phyloP scores from a whole-genome alignment of 768 basidiomycete species.

The Serendipita sp. region DNA sequence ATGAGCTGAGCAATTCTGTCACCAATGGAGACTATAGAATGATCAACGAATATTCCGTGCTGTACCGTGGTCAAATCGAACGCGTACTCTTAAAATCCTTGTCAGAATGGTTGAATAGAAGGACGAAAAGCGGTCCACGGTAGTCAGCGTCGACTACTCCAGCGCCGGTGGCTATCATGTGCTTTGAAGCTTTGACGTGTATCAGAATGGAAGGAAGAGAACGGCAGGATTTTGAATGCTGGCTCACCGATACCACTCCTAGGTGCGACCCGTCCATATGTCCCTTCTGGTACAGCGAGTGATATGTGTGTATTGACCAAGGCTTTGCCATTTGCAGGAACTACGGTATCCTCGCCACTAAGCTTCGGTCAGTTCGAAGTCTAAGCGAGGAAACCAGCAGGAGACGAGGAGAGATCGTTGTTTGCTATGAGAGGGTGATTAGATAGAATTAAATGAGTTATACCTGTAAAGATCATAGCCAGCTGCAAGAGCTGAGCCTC shows the following conservation, averaged over 20 bases:
- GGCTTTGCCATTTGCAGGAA: constrained; percentile 86
- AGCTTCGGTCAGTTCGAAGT: constrained; percentile 3
- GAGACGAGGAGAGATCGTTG: neutral
- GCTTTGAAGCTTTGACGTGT: constrained; percentile 64
- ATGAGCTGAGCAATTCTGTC: constrained; percentile 96
- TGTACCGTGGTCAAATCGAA: neutral
- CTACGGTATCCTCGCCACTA: constrained; percentile 69
- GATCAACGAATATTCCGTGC: neutral
- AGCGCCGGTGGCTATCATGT: constrained; percentile 95
- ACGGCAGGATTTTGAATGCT: neutral
- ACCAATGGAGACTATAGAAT: constrained; percentile 60
- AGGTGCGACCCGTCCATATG: constrained; percentile 94
- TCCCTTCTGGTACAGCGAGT: constrained; percentile 82
- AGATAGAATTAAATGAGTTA: constrained; percentile 14
- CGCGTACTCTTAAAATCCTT: constrained; percentile 66
- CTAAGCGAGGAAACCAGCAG: neutral
- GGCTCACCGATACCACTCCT: constrained; percentile 81
- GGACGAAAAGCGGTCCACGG: constrained; percentile 75
- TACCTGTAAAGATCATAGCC: constrained; percentile 94
- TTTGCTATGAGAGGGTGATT: neutral
- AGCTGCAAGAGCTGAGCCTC: constrained; percentile 74
- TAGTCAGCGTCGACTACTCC: constrained; percentile 97
- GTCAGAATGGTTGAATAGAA: constrained; percentile 87
- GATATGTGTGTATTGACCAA: constrained; percentile 83
- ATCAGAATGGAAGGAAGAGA: neutral